Evolutionary conservation across 2,329 filamentous ascomycete genomes (phyloP).

Genomic region (Penicillium sp.): DNA sequence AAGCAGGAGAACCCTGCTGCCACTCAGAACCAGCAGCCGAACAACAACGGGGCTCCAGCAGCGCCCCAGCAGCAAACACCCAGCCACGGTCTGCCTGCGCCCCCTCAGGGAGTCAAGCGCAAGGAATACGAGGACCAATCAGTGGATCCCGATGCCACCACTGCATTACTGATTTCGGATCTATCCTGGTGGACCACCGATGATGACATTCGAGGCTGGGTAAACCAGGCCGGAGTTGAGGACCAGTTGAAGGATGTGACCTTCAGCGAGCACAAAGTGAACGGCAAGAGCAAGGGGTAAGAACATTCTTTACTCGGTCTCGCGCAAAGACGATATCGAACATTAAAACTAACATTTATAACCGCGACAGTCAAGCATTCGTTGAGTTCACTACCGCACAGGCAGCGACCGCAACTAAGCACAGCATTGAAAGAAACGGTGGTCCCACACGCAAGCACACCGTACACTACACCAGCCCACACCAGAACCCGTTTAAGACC

Average conservation of each 20-base stretch:
- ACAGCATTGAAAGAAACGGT: conserved; percentile 68
- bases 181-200: conserved; percentile 97
- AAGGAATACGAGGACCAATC: conserved; percentile 59
- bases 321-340: neutral
- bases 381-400: conserved; percentile 80
- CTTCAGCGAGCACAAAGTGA: conserved; percentile 98
- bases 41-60: conserved; percentile 12
- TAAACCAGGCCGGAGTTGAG: conserved; percentile 74
- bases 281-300: conserved; percentile 97
- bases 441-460: conserved; percentile 63
- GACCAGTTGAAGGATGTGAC: conserved; percentile 86
- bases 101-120: conserved; percentile 60
- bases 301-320: conserved; percentile 23
- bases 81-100: conserved; percentile 26
- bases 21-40: conserved; percentile 5
- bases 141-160: conserved; percentile 59
- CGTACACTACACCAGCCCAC: conserved; percentile 72
- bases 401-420: conserved; percentile 81
- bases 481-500: conserved; percentile 84
- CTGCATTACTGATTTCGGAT: conserved; percentile 81
- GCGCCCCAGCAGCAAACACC: conserved; percentile 20
- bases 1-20: conserved; percentile 14
- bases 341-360: neutral
- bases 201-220: conserved; percentile 88
- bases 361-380: conserved; percentile 63